These are phyloP conservation scores for Purshia tridentata DNA, from an alignment of 306 rosid species.

Conservation along the genomic window DNA sequence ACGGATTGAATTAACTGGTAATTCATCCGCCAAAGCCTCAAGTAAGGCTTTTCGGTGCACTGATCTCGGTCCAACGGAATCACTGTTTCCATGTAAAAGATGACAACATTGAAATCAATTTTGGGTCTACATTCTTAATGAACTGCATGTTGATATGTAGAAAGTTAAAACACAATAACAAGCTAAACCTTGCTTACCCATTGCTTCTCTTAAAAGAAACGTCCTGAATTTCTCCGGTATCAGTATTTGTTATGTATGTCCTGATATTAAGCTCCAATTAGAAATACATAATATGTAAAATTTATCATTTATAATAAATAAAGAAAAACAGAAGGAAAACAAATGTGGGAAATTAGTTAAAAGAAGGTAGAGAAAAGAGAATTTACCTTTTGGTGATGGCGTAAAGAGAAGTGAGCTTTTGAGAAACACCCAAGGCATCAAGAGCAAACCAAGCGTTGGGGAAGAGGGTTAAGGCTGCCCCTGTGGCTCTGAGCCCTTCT, in stretches of 20 bases:
- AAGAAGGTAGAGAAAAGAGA: too few species aligned
- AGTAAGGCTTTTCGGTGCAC: slow-evolving; percentile 16
- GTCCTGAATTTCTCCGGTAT: slow-evolving; percentile 7
- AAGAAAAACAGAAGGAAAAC: too few species aligned
- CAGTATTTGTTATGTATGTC: not conserved
- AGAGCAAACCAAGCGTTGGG: slow-evolving; percentile 20
- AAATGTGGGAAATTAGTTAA: not conserved
- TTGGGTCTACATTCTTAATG: not conserved
- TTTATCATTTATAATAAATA: too few species aligned
- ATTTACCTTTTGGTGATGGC: not conserved
- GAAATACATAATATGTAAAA: too few species aligned
- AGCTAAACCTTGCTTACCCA: not conserved
- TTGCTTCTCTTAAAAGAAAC: not conserved
- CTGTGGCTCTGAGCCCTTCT: not conserved
- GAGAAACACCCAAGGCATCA: slow-evolving; percentile 16
- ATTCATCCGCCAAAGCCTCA: slow-evolving; percentile 18
- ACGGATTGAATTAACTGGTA: slow-evolving; percentile 15
- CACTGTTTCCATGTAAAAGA: not conserved
- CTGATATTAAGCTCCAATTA: not conserved
- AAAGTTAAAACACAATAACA: not conserved
- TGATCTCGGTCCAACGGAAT: not conserved
- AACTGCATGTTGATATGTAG: not conserved
- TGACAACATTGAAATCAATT: too few species aligned
- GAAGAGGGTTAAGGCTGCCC: slow-evolving; percentile 13
- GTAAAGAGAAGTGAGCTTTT: slow-evolving; percentile 10